Base-by-base conservation (phyloP, 495 filamentous ascomycete species). In the Schizothecium vesticola region DNA sequence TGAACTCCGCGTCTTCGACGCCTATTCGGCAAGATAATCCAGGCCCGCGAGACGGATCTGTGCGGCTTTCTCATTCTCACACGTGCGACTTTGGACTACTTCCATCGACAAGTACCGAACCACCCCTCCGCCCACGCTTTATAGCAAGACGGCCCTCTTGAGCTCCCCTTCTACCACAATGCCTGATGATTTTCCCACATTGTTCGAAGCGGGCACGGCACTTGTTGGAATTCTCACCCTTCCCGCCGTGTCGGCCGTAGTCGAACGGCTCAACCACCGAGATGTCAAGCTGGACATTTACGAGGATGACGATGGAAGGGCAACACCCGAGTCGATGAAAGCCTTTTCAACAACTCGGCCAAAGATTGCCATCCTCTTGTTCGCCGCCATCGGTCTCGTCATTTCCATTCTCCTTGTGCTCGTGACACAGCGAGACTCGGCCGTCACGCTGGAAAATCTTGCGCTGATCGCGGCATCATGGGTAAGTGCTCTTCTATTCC, bases 301-400 rank as follows among this genome's bases (percentile, higher is more conserved):
- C 68, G 80, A 87, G 73, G 89, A 91, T 74, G 78, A 82, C 69
- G 89, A 91, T 76, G 89, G 89, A 64, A 76, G 79, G 69, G 86
- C 88, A 31, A 88, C 84, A 0, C 78, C 81, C 58, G 83, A 88
- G 69, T 84, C 86, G 6, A 70, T 85, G 69, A 80, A 81, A 28
- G 77, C 76, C 51, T 90, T 83, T 72, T 86, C 85, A 25, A 77
- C 80, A 33, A 83, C 77, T 65, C 51, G 80, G 7, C 82, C 84
- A 33, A 89, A 84, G 67, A 63, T 76, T 24, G 22, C 80, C 16
- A 74, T 87, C 60, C 65, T 85, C 21, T 19, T 81, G 25, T 80
- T 79, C 62, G 78, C 82, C 3, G 65, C 80, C n/a, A 26, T 77
- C 60, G 87, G 86, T 7, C 74, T 82, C 43, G 71, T 73, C 5